phyloP scores from a whole-genome alignment of 2,329 filamentous ascomycete species.

The Pseudofabraea citricarpa region DNA sequence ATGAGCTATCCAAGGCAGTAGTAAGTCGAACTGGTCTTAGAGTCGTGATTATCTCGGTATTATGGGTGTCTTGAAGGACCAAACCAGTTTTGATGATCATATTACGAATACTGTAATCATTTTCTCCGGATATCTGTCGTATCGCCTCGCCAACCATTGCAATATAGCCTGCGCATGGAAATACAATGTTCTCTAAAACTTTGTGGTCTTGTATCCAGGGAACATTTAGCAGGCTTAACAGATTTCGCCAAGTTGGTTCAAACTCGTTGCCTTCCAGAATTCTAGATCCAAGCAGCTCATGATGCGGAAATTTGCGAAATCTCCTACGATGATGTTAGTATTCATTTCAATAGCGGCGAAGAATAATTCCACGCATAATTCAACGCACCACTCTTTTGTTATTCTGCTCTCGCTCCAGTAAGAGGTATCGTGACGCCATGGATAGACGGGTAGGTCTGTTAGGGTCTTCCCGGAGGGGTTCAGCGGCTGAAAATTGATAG shows the following conservation, averaged over 20 bases:
- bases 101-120: slow-evolving; percentile 19
- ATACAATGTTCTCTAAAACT: slow-evolving; percentile 17
- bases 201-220: slow-evolving; percentile 26
- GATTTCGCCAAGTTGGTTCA: slow-evolving; percentile 25
- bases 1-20: background rate
- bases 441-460: slow-evolving; percentile 42
- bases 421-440: slow-evolving; percentile 45
- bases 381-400: slow-evolving; percentile 33
- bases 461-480: slow-evolving; percentile 29
- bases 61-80: slow-evolving; percentile 1
- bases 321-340: slow-evolving; percentile 18
- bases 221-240: slow-evolving; percentile 15
- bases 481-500: background rate
- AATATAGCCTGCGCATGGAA: slow-evolving; percentile 25
- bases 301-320: slow-evolving; percentile 37
- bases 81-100: slow-evolving; percentile 40
- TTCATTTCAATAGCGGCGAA: background rate
- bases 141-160: slow-evolving; percentile 26
- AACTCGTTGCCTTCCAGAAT: slow-evolving; percentile 13
- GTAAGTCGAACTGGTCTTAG: background rate
- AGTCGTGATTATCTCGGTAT: slow-evolving; percentile 1
- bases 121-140: slow-evolving; percentile 2
- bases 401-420: slow-evolving; percentile 49
- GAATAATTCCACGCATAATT: too few relatives aligned
- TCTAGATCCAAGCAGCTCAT: slow-evolving; percentile 26